Evolutionary conservation across 2,329 filamentous ascomycete genomes (phyloP), one percentile per base, ranked within the genome.

Genomic region (Lasiodiplodia sp.): DNA sequence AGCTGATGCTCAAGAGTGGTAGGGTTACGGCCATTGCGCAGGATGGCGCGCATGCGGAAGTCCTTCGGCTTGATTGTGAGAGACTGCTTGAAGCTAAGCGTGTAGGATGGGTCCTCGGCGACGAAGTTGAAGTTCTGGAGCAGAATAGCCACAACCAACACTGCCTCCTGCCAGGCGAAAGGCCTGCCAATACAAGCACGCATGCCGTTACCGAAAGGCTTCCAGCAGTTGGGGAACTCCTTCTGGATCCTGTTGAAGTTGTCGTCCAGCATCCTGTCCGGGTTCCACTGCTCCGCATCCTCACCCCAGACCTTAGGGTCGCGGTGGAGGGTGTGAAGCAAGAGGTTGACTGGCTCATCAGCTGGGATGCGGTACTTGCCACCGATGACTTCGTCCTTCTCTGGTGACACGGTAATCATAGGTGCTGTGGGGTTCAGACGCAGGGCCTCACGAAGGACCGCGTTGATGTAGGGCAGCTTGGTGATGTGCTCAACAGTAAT

Each of bases 341-440:
- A 66, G 0, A 75, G 69, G 1, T 79, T 58, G 14, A 81, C 74
- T 0, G 76, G 74, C 5, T 77, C 74, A 7, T 76, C 78, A 8
- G 74, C 70, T 11, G 72, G 75, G 53, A 83, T 73, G 8, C 75
- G 69, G 68, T 81, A 83, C 62, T 81, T 81, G 6, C 78, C 80
- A 40, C 73, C 79, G 2, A 80, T 67, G 0, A 74, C 60, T 1
- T 75, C 76, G 52, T 79, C 75, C 62, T 79, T 71, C 2, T 78
- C 78, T 0, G 79, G 74, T 6, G 72, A 72, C 7, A 79, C 67
- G 2, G 68, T 69, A 79, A 88, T 86, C 0, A 84, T 82, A 0
- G 87, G 86, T 0, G 87, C 86, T 0, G 86, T 82, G 38, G 83
- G 84, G 0, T 83, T 83, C 2, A 89, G 82, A 0, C 87, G 85